A percentile compares a stretch with the other conserved stretches of the same genome.
These are phyloP conservation scores for Ophiostoma ulmi DNA, from an alignment of 2,329 filamentous ascomycete genomes.

Conservation along the genomic window DNA sequence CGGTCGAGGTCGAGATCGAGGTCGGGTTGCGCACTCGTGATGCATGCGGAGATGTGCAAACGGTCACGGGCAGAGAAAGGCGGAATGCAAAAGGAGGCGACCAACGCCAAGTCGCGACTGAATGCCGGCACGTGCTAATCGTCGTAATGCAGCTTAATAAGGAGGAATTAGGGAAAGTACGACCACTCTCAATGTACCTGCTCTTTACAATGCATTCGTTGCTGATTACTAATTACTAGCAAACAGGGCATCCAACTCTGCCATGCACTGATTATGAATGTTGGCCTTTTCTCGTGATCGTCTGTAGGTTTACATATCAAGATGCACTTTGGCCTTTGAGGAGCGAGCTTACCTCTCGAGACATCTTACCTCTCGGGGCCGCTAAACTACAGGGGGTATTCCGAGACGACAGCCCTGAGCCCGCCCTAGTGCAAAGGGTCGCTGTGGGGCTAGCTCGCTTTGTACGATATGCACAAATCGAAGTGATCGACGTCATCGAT, in stretches of 20 bases:
- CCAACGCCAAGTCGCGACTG: conserved; percentile 1
- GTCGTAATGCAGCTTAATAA: background rate
- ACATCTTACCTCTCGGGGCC: background rate
- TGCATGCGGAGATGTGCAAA: background rate
- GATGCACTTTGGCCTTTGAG: background rate
- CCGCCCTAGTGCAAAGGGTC: background rate
- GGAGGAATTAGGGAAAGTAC: background rate
- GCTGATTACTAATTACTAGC: too few species aligned
- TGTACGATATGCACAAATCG: background rate
- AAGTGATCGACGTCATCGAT: background rate
- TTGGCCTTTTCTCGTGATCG: background rate
- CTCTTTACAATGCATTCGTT: background rate
- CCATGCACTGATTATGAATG: too few species aligned
- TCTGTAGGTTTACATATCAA: background rate
- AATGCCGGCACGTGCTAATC: background rate
- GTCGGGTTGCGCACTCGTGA: background rate
- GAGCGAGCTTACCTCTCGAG: too few species aligned
- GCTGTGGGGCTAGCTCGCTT: conserved; percentile 1
- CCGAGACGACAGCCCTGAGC: background rate
- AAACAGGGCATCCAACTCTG: too few species aligned
- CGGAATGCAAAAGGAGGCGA: background rate
- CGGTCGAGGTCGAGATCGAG: too few species aligned
- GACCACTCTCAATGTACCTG: background rate
- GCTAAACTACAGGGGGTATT: conserved; percentile 4
- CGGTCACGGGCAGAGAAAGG: background rate